These are phyloP conservation scores for Basipetospora chlamydospora DNA, from an alignment of 2,329 filamentous ascomycete species.

Conservation along the genomic window DNA sequence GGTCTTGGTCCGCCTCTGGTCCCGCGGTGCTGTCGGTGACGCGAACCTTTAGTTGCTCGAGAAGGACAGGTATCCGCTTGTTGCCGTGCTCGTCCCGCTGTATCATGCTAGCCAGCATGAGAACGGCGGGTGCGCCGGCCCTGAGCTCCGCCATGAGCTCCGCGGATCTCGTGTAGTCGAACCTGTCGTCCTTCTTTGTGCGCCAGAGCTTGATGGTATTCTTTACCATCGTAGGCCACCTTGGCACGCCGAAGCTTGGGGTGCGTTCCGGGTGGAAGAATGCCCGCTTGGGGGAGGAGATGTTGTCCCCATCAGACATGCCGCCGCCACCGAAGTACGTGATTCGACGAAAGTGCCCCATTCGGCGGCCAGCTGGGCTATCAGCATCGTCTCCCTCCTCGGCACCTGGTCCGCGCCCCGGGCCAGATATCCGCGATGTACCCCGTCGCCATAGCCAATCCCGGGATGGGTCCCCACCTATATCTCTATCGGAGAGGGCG, in stretches of 20 bases:
- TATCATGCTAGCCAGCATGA: slow-evolving; percentile 95
- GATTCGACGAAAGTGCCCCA: slow-evolving; percentile 50
- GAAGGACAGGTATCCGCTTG: slow-evolving; percentile 81
- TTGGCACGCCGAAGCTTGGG: slow-evolving; percentile 61
- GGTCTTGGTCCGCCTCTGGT: slow-evolving; percentile 41
- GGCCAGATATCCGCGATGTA: slow-evolving; percentile 40
- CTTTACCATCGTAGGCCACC: slow-evolving; percentile 79
- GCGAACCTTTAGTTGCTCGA: slow-evolving; percentile 84
- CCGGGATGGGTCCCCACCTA: slow-evolving; percentile 44
- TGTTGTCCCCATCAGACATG: slow-evolving; percentile 46
- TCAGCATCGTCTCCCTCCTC: slow-evolving; percentile 39
- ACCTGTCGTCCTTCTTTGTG: slow-evolving; percentile 70
- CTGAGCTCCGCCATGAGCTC: slow-evolving; percentile 91
- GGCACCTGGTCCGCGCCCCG: slow-evolving; percentile 27
- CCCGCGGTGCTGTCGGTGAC: slow-evolving; percentile 66
- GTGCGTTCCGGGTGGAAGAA: slow-evolving; percentile 52
- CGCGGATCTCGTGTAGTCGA: slow-evolving; percentile 89
- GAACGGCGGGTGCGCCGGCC: slow-evolving; percentile 79
- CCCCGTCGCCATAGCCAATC: slow-evolving; percentile 42
- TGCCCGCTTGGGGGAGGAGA: slow-evolving; percentile 39
- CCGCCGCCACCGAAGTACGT: slow-evolving; percentile 53
- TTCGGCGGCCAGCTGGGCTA: slow-evolving; percentile 35
- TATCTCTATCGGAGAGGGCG: slow-evolving; percentile 62
- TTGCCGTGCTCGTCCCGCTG: slow-evolving; percentile 94
- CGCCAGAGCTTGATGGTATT: slow-evolving; percentile 69